Percentiles rank a stretch among this genome's conserved stretches.
These are phyloP conservation scores for Clitopilus hobsonii DNA, from an alignment of 768 basidiomycete genomes.

Conservation along the genomic window DNA sequence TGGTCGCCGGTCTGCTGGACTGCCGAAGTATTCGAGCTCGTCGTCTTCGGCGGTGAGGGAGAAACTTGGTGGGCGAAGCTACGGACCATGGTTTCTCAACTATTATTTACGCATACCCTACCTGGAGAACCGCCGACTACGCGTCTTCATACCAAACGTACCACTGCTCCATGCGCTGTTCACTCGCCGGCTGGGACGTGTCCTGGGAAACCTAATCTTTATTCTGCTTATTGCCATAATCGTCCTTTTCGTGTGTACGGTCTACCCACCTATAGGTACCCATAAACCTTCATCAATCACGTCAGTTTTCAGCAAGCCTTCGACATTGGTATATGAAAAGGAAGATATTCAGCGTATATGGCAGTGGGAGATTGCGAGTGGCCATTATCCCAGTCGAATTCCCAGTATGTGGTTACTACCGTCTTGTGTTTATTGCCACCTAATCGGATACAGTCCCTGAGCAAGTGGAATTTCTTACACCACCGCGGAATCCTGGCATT, in stretches of 20 bases:
- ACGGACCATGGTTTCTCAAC: not conserved
- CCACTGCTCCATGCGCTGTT: not conserved
- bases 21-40: not conserved
- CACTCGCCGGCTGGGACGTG: not conserved
- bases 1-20: not conserved
- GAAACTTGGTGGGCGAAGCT: not conserved
- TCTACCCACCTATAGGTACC: slow-evolving; percentile 44
- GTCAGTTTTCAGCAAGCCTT: slow-evolving; percentile 48
- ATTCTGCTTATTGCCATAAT: slow-evolving; percentile 36
- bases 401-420: slow-evolving; percentile 47
- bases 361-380: slow-evolving; percentile 92
- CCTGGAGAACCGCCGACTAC: not conserved
- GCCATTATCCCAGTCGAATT: slow-evolving; percentile 86
- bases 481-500: slow-evolving; percentile 70
- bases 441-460: no score
- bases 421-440: no score
- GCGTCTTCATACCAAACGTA: not conserved
- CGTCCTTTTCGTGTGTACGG: slow-evolving; percentile 55
- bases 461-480: slow-evolving; percentile 49
- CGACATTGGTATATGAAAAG: slow-evolving; percentile 70
- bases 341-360: slow-evolving; percentile 88
- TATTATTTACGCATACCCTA: not conserved
- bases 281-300: slow-evolving; percentile 57
- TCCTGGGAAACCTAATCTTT: not conserved
- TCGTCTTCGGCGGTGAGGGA: not conserved